Evolutionary conservation across 345 rosid genomes (phyloP), one percentile per base, ranked within the genome.

Genomic region (Syzygium jambos): DNA sequence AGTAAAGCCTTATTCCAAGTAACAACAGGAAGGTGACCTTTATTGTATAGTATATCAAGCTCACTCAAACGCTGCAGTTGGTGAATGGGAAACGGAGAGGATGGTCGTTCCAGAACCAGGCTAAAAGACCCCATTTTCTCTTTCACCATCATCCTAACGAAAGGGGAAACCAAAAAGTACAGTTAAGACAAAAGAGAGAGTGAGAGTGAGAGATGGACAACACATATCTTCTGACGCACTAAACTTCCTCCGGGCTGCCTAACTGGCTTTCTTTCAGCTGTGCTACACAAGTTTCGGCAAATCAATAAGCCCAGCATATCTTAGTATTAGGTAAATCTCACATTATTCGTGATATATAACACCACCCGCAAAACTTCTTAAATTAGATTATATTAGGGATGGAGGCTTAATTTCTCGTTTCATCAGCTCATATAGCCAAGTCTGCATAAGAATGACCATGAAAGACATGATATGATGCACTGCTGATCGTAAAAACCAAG

Each of bases 81-180:
- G 84, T 94, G 96, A 90, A 96, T 88, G 53, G 98, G 98, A 91
- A 93, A 97, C 83, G 98, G 95, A 61, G 95, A 92, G 89, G 92
- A 92, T 22, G 99, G 98, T 89, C 98, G 93, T 93, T 95, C 98
- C 61, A 96, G 96, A 87, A 97, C 93, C 86, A 97, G 92, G 91
- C 98, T 94, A 85, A 92, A 94, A 23, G 92, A 88, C 86, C 96
- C 96, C 7, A 86, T 87, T 86, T 89, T 91, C 92, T 93, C 95
- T 63, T 86, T 90, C 92, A 94, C 90, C 93, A 95, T 90, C 93
- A 90, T 91, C 97, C 99, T 96, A 92, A 91, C 91, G 85, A 90
- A 92, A 93, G 88, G 91, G 90, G 88, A 91, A 85, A 86, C 86
- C 88, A 90, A 87, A 90, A 92, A 54, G 88, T 84, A 86, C 59